phyloP scores from a whole-genome alignment of 805 yeast species.

The Pichia deserticola region DNA sequence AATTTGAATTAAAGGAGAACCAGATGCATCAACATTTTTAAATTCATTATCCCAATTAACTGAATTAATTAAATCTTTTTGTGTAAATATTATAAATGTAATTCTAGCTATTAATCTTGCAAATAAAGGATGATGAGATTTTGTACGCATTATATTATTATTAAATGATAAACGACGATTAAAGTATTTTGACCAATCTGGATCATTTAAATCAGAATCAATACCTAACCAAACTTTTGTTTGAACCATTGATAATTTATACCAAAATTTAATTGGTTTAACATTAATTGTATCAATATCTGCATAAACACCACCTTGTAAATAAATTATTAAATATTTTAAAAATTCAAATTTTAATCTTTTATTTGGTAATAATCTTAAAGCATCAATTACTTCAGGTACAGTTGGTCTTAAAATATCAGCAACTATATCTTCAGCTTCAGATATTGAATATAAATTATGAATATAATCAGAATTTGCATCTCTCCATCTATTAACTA shows the following conservation, averaged over 20 bases:
- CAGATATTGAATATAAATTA: conserved; percentile 20
- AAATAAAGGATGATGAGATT: conserved; percentile 27
- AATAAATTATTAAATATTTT: conserved; percentile 42
- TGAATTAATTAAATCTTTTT: conserved; percentile 20
- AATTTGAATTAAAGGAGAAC: conserved; percentile 26
- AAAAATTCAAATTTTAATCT: conserved; percentile 47
- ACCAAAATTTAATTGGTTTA: conserved; percentile 35
- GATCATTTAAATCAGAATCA: conserved; percentile 23
- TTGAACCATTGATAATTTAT: conserved; percentile 11
- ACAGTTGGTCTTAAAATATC: conserved; percentile 27
- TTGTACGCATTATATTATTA: conserved; percentile 24
- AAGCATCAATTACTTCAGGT: conserved; percentile 48
- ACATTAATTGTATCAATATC: conserved; percentile 53
- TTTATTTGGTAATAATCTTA: conserved; percentile 42
- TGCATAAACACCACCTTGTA: conserved; percentile 54
- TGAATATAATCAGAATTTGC: conserved; percentile 25
- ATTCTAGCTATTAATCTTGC: conserved; percentile 28
- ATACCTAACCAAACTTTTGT: conserved; percentile 19
- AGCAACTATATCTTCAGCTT: conserved; percentile 25
- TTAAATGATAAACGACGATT: conserved; percentile 25
- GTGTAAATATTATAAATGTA: conserved; percentile 24
- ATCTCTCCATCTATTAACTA: conserved; percentile 28
- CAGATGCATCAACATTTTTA: conserved; percentile 24
- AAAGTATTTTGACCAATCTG: conserved; percentile 24
- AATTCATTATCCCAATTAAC: conserved; percentile 25